Evolutionary conservation across 1,284 basidiomycete genomes (phyloP).

Genomic region (Ustilago trichophora): DNA sequence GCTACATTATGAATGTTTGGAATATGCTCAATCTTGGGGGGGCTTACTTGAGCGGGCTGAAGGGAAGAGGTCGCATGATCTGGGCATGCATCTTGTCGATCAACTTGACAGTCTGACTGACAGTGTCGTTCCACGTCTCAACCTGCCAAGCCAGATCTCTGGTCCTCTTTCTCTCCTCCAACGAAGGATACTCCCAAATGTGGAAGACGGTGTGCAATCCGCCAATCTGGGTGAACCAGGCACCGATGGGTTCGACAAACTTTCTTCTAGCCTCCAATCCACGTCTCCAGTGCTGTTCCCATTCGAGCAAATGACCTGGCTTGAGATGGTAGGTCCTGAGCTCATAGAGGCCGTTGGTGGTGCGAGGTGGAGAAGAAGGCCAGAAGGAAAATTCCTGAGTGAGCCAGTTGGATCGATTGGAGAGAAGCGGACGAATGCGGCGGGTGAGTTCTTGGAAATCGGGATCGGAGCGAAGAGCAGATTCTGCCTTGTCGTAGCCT

Average conservation of each 20-base stretch:
- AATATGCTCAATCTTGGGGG: too few relatives aligned
- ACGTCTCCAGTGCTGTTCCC: slow-evolving; percentile 63
- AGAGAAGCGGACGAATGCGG: slow-evolving; percentile 35
- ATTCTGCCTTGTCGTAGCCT: slow-evolving; percentile 57
- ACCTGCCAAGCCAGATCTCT: slow-evolving; percentile 64
- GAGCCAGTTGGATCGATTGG: slow-evolving; percentile 59
- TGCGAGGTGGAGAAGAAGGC: slow-evolving; percentile 46
- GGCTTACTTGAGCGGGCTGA: slow-evolving; percentile 44
- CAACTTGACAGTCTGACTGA: slow-evolving; percentile 62
- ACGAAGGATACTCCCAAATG: slow-evolving; percentile 62
- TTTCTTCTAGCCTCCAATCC: slow-evolving; percentile 62
- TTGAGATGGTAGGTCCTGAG: slow-evolving; percentile 62
- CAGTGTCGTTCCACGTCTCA: slow-evolving; percentile 64
- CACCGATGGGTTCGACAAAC: slow-evolving; percentile 63
- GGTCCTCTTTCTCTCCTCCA: slow-evolving; percentile 62
- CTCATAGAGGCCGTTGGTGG: slow-evolving; percentile 56
- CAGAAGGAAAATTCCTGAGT: slow-evolving; percentile 65
- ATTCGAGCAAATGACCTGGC: slow-evolving; percentile 61
- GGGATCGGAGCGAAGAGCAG: slow-evolving; percentile 29
- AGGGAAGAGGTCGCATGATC: slow-evolving; percentile 61
- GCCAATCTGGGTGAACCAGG: slow-evolving; percentile 64
- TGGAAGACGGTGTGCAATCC: slow-evolving; percentile 63
- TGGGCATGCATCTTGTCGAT: slow-evolving; percentile 65
- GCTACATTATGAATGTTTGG: too few relatives aligned
- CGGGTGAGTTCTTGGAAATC: slow-evolving; percentile 41